Evolutionary conservation across 768 basidiomycete genomes (phyloP).

Genomic region (Gymnopilus junonius): DNA sequence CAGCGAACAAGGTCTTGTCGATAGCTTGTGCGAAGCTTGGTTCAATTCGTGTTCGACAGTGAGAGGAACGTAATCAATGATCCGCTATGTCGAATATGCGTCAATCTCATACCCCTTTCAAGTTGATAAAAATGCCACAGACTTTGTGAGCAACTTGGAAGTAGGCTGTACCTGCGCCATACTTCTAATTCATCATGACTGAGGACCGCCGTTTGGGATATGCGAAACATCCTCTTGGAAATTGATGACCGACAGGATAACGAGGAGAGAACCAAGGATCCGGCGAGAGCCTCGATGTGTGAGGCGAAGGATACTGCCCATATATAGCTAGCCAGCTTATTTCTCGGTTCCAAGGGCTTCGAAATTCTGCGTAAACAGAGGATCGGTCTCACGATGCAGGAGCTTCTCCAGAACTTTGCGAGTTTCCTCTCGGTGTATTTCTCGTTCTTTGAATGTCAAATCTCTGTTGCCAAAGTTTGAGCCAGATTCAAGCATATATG

Average conservation of each 20-base stretch:
- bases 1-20: neutral
- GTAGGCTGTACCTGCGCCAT: conserved; percentile 60
- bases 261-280: neutral
- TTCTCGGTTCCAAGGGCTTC: neutral
- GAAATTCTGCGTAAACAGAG: neutral
- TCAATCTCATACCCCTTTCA: neutral
- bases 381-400: neutral
- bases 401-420: neutral
- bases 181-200: conserved; percentile 47
- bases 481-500: neutral
- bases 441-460: neutral
- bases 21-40: conserved; percentile 35
- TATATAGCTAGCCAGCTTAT: neutral
- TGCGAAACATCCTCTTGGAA: neutral
- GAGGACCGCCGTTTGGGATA: neutral
- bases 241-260: neutral
- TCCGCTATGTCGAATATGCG: conserved; percentile 40
- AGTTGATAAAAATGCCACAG: conserved; percentile 5
- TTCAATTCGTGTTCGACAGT: conserved; percentile 54
- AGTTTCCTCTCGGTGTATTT: neutral
- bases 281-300: neutral
- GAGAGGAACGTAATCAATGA: conserved; percentile 58
- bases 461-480: neutral
- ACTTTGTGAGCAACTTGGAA: conserved; percentile 61
- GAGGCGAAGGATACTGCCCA: neutral